phyloP scores from a whole-genome alignment of 2,329 filamentous ascomycete genomes.

The Aspergillus ibericus region DNA sequence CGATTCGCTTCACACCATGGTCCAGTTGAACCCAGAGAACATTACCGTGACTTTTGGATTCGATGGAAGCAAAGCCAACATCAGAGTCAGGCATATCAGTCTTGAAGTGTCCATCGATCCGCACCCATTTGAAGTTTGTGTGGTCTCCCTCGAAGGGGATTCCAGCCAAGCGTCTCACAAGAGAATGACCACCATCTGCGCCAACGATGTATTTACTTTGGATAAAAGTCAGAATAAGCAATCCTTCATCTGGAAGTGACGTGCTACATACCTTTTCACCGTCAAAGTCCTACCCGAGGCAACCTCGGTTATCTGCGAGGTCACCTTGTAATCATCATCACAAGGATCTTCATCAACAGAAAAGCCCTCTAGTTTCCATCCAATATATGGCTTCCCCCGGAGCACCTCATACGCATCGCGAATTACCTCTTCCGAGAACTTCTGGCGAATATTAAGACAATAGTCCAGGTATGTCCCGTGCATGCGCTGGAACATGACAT shows the following conservation, averaged over 20 bases:
- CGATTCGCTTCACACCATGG: slow-evolving; percentile 21
- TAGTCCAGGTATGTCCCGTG: slow-evolving; percentile 54
- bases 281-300: neutral
- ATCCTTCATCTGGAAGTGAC: too few relatives aligned
- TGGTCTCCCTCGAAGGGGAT: slow-evolving; percentile 42
- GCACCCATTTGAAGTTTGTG: slow-evolving; percentile 30
- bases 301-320: neutral
- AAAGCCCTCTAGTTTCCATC: neutral
- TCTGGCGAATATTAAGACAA: slow-evolving; percentile 56
- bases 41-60: slow-evolving; percentile 22
- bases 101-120: slow-evolving; percentile 25
- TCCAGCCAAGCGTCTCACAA: slow-evolving; percentile 42
- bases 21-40: slow-evolving; percentile 34
- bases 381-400: neutral
- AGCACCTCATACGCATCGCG: slow-evolving; percentile 36
- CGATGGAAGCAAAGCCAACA: slow-evolving; percentile 17
- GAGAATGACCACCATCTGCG: slow-evolving; percentile 52
- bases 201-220: slow-evolving; percentile 40
- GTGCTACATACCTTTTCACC: neutral
- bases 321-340: neutral
- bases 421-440: slow-evolving; percentile 57
- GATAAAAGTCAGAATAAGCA: neutral
- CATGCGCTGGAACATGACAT: slow-evolving; percentile 54
- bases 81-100: slow-evolving; percentile 28
- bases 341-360: neutral